Base-by-base conservation (phyloP, 2,329 filamentous ascomycete species). In the Pseudopyricularia javanii region DNA sequence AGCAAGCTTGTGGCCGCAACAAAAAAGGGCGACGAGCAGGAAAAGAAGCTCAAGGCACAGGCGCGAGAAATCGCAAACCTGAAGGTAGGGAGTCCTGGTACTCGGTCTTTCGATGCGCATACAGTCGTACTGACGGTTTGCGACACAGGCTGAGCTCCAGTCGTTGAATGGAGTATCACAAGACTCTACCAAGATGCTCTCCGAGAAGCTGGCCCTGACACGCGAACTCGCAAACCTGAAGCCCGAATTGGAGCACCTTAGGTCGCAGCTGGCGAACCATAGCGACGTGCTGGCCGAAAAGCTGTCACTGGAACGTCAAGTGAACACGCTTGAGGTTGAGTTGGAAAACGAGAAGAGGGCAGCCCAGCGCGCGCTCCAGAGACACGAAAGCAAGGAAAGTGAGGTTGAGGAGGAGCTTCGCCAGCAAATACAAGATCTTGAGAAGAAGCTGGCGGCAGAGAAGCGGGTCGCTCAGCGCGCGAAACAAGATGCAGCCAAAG, bases 321-420 rank as follows among this genome's bases (percentile, higher is more conserved):
- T 95, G 28, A 84, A 78, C 61, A 82, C 84, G 2, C 67, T 91
- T 2, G 86, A 95, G 65, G 82, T 88, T 45, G 86, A 95, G 60
- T 74, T 95, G 2, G 88, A 91, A 58, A 88, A 86, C 58, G 88
- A 93, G 64, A 91, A 82, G 65, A 79, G 82, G n/a, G 76, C 82
- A 3, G 73, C 78, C 8, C 79, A 83, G 58, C 79, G 83, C 51
- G 76, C 76, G 3, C 64, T 67, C 4, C 63, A 71, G 45, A 70
- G 58, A 34, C 63, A 64, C 40, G 60, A 61, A 15, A 60, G 22
- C 40, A 57, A 56, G 7, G 73, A 75, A 50, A 66, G 37, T 12
- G 55, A 60, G 8, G 59, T 53, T 2, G 64, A 64, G 40, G 57
- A 60, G 2, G 61, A 57, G 15, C 59, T 67, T 3, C 59, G 61